Conservation (phyloP, 805 yeast genomes). For the Lipomyces yamanashiensis region DNA sequence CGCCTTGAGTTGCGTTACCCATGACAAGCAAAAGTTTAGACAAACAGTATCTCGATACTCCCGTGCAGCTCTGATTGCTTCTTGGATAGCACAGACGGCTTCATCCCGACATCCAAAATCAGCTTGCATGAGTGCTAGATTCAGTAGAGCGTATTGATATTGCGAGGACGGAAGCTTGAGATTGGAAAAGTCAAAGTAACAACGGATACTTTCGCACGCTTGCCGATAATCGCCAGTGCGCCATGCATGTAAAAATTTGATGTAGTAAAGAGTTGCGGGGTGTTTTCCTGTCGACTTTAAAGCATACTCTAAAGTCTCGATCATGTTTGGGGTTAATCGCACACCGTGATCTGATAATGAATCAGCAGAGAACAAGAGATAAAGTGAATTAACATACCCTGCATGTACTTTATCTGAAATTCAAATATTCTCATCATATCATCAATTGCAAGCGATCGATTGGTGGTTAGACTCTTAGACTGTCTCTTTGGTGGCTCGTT, state of each 20-base stretch:
- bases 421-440: conserved; percentile 44
- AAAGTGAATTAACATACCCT: conserved; percentile 8
- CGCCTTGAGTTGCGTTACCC: conserved; percentile 73
- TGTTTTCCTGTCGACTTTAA: conserved; percentile 43
- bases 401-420: conserved; percentile 32
- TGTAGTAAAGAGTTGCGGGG: conserved; percentile 8
- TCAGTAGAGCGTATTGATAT: conserved; percentile 77
- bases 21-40: conserved; percentile 69
- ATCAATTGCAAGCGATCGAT: conserved; percentile 43
- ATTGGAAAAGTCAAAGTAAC: conserved; percentile 68
- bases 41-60: conserved; percentile 79
- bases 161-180: conserved; percentile 53
- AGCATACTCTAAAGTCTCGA: conserved; percentile 50
- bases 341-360: neutral
- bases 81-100: conserved; percentile 76
- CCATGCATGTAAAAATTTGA: conserved; percentile 56
- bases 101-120: conserved; percentile 67
- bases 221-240: conserved; percentile 57
- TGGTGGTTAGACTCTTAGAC: neutral
- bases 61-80: conserved; percentile 84
- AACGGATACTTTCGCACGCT: conserved; percentile 58
- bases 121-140: conserved; percentile 72
- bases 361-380: neutral
- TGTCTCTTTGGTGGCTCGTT: neutral
- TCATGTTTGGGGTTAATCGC: neutral